Conservation (phyloP, 2,329 filamentous ascomycete species). For the Cercospora beticola region DNA sequence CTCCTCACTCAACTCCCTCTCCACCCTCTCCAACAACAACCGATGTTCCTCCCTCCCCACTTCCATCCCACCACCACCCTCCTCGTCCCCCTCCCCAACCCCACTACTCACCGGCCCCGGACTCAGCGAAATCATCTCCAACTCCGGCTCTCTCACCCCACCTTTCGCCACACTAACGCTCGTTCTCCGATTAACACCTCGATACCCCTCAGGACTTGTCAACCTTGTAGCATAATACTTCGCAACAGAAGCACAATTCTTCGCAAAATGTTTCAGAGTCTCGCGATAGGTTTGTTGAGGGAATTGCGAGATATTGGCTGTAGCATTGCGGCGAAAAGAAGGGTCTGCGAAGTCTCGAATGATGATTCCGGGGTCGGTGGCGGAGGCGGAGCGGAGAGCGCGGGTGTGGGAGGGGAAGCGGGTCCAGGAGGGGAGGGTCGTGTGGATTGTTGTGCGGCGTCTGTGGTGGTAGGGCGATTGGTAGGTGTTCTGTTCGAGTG, state of each 20-base stretch:
- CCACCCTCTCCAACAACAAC: not conserved
- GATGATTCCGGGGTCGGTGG: conserved; percentile 42
- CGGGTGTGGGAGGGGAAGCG: conserved; percentile 50
- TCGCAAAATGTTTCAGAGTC: conserved; percentile 24
- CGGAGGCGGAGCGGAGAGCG: conserved; percentile 42
- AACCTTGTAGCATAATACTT: conserved; percentile 49
- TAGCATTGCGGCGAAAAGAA: not conserved
- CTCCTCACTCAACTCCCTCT: conserved; percentile 8
- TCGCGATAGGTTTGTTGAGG: conserved; percentile 14
- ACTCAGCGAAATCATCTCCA: conserved; percentile 43
- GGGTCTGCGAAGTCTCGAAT: conserved; percentile 22
- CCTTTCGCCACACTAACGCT: conserved; percentile 43
- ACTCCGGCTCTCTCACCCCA: conserved; percentile 47
- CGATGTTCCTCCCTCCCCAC: not conserved
- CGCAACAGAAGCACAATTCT: conserved; percentile 42
- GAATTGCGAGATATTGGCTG: not conserved
- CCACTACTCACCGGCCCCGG: conserved; percentile 12
- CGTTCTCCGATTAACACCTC: conserved; percentile 48
- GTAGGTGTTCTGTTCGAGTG: not conserved
- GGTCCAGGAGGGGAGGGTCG: conserved; percentile 43
- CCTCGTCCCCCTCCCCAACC: conserved; percentile 20
- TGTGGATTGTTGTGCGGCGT: conserved; percentile 25
- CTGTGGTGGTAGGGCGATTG: not conserved
- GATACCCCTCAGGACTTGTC: conserved; percentile 42
- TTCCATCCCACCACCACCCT: conserved; percentile 12